Percentiles rank a stretch among this genome's conserved stretches.
Evolutionary conservation across 768 basidiomycete genomes (phyloP).

Genomic region (Crepidotus variabilis): DNA sequence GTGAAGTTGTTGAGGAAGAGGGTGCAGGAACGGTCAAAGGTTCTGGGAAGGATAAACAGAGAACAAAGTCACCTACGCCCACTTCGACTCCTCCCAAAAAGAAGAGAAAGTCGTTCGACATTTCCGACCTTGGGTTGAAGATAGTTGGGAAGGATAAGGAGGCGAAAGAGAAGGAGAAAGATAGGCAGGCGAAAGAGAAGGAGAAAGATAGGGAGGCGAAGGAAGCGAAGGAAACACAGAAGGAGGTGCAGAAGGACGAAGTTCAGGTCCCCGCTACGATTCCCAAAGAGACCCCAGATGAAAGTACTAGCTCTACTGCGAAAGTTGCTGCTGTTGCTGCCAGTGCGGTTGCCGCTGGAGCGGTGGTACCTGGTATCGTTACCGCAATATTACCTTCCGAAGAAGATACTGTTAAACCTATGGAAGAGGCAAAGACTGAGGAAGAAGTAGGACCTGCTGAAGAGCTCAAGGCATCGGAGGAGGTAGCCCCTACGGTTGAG

Average conservation of each 20-base stretch:
- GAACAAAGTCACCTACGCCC: constrained; percentile 24
- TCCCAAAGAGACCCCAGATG: constrained; percentile 2
- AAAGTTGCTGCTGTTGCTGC: constrained; percentile 19
- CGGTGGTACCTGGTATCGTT: constrained; percentile 7
- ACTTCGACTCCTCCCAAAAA: constrained; percentile 15
- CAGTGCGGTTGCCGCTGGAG: constrained; percentile 4
- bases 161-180: too few species aligned
- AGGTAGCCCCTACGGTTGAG: background rate
- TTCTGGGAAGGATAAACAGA: constrained; percentile 24
- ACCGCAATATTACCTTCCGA: background rate
- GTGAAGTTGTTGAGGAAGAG: constrained; percentile 28
- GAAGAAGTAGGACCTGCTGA: background rate
- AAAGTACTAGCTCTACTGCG: constrained; percentile 11
- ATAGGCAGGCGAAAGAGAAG: constrained; percentile 14
- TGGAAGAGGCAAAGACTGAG: constrained; percentile 3
- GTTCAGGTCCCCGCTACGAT: constrained; percentile 2
- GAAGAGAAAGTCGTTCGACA: constrained; percentile 25
- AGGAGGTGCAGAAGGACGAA: constrained; percentile 12
- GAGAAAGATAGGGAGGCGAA: constrained; percentile 12
- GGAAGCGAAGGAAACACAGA: constrained; percentile 7
- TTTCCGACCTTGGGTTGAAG: constrained; percentile 1
- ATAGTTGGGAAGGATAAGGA: background rate
- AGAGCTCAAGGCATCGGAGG: background rate
- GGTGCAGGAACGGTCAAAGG: background rate
- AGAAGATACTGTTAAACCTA: too few species aligned